Conservation (phyloP, 768 basidiomycete genomes). For the Leccinum longicurvipes region DNA sequence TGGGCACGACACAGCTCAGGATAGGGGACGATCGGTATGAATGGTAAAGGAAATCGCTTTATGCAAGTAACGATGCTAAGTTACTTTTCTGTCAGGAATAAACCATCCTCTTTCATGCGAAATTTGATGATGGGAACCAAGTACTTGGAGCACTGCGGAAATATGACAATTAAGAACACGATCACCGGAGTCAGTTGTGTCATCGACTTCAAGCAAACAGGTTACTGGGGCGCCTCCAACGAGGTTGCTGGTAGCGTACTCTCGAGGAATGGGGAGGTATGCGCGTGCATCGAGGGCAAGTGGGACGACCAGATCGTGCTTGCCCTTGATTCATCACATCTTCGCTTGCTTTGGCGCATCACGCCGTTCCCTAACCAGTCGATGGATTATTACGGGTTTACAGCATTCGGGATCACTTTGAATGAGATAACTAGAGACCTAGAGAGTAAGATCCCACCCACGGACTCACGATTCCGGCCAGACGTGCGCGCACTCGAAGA, state of each 20-base stretch:
- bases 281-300: slow-evolving; percentile 76
- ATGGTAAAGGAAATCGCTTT: slow-evolving; percentile 47
- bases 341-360: slow-evolving; percentile 76
- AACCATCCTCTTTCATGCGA: slow-evolving; percentile 84
- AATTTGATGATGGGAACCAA: slow-evolving; percentile 90
- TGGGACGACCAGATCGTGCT: slow-evolving; percentile 85
- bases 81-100: slow-evolving; percentile 51
- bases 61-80: neutral
- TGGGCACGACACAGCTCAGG: slow-evolving; percentile 64
- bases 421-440: slow-evolving; percentile 77
- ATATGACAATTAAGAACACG: slow-evolving; percentile 70
- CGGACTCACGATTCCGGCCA: slow-evolving; percentile 79
- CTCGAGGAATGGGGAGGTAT: slow-evolving; percentile 48
- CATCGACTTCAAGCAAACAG: slow-evolving; percentile 83
- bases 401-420: slow-evolving; percentile 71
- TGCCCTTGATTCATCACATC: slow-evolving; percentile 61
- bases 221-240: slow-evolving; percentile 80
- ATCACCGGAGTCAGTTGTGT: slow-evolving; percentile 55
- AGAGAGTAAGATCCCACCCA: slow-evolving; percentile 61
- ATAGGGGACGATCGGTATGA: slow-evolving; percentile 66
- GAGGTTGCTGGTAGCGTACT: slow-evolving; percentile 62
- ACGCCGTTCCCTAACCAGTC: slow-evolving; percentile 69
- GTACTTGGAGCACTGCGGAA: slow-evolving; percentile 82
- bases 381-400: slow-evolving; percentile 79
- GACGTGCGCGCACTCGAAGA: slow-evolving; percentile 83